Evolutionary conservation across 371 early-diverging fungal genomes (phyloP).

Genomic region (Mortierella sp.): DNA sequence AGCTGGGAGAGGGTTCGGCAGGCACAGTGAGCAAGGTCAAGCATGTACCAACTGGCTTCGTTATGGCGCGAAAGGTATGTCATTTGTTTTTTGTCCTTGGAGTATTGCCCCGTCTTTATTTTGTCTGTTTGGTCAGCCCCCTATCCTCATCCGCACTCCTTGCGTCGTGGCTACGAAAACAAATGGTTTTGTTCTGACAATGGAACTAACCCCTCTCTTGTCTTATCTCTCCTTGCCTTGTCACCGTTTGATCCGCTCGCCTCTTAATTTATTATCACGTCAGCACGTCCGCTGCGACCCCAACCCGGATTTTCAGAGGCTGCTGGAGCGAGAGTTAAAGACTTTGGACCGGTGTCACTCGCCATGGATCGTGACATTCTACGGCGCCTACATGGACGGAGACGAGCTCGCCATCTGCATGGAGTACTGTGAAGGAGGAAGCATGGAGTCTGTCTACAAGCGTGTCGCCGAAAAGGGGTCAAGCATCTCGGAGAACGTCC

Average conservation of each 20-base stretch:
- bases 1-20: slow-evolving; percentile 93
- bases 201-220: neutral
- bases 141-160: slow-evolving; percentile 1
- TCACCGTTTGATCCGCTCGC: neutral
- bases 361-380: slow-evolving; percentile 93
- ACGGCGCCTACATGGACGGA: slow-evolving; percentile 93
- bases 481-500: slow-evolving; percentile 82
- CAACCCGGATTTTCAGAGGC: slow-evolving; percentile 78
- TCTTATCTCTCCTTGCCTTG: neutral
- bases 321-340: slow-evolving; percentile 92
- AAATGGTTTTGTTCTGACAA: neutral
- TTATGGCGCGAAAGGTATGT: slow-evolving; percentile 94
- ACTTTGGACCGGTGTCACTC: slow-evolving; percentile 92
- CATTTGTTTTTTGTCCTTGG: neutral
- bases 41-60: slow-evolving; percentile 79
- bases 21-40: slow-evolving; percentile 92
- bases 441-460: slow-evolving; percentile 85
- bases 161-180: slow-evolving; percentile 1
- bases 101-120: slow-evolving; percentile 11
- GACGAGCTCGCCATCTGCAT: slow-evolving; percentile 96
- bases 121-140: slow-evolving; percentile 29
- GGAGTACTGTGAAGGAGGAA: slow-evolving; percentile 93
- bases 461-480: slow-evolving; percentile 72
- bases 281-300: slow-evolving; percentile 80
- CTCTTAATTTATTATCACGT: neutral